Evolutionary conservation across 148 eudicot species (phyloP).

Genomic region (Vaccinium macrocarpon): DNA sequence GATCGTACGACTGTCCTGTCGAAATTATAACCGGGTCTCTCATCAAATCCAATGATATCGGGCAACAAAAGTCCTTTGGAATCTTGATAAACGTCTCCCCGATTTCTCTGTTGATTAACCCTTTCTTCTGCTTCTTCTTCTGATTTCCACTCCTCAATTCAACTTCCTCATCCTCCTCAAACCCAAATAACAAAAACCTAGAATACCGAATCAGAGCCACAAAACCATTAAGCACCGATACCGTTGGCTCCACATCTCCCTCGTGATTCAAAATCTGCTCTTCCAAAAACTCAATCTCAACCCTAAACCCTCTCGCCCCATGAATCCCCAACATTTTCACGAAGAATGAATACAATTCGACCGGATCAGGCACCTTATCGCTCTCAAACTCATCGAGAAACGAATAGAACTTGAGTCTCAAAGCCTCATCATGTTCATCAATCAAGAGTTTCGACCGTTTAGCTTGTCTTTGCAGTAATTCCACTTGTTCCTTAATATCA

Average conservation of each 20-base stretch:
- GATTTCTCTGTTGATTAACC: slow-evolving; percentile 46
- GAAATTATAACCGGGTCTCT: slow-evolving; percentile 75
- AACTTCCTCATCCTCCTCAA: slow-evolving; percentile 63
- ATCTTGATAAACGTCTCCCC: slow-evolving; percentile 52
- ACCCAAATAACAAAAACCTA: slow-evolving; percentile 71
- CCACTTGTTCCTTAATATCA: slow-evolving; percentile 73
- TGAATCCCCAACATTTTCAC: slow-evolving; percentile 48
- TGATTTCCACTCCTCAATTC: slow-evolving; percentile 32
- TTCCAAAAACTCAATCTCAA: slow-evolving; percentile 81
- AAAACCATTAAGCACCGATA: slow-evolving; percentile 62
- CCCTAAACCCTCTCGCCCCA: slow-evolving; percentile 45
- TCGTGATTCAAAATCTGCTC: slow-evolving; percentile 78
- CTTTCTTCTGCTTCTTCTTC: slow-evolving; percentile 42
- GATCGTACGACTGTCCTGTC: slow-evolving; percentile 87
- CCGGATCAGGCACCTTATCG: slow-evolving; percentile 36
- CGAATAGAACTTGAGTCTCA: slow-evolving; percentile 48
- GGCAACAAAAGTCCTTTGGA: slow-evolving; percentile 86
- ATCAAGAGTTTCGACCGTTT: slow-evolving; percentile 45
- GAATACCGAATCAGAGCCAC: slow-evolving; percentile 69
- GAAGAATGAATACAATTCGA: slow-evolving; percentile 48
- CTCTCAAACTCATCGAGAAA: slow-evolving; percentile 57
- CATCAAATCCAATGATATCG: slow-evolving; percentile 85
- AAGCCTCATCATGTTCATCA: slow-evolving; percentile 57
- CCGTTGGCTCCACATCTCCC: slow-evolving; percentile 69
- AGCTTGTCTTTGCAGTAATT: slow-evolving; percentile 62